These are phyloP conservation scores for Speleostelium caveatum DNA, from an alignment of 78 protist genomes.

Conservation along the genomic window DNA sequence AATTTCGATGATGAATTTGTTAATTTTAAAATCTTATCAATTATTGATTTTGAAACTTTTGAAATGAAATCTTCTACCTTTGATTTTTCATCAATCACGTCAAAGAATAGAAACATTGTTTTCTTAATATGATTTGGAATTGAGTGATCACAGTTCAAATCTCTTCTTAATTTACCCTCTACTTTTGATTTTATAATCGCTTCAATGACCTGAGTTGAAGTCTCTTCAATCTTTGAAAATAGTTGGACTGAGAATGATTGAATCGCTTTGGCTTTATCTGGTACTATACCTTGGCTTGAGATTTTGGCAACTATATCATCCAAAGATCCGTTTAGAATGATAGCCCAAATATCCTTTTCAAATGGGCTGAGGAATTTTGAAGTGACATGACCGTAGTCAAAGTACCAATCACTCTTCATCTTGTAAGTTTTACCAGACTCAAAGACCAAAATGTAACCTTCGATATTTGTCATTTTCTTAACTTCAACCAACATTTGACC, in stretches of 20 bases:
- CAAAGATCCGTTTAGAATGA: conserved; percentile 15
- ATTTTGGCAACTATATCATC: conserved; percentile 46
- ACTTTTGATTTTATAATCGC: conserved; percentile 10
- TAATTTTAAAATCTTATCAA: conserved; percentile 8
- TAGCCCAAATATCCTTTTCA: conserved; percentile 54
- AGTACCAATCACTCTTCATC: conserved; percentile 53
- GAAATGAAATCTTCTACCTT: not conserved
- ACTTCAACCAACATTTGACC: not conserved
- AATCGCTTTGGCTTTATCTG: not conserved
- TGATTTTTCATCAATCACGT: conserved; percentile 17
- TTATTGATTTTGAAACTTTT: conserved; percentile 9
- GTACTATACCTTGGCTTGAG: not conserved
- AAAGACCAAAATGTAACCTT: conserved; percentile 43
- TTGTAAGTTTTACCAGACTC: conserved; percentile 39
- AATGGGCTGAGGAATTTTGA: not conserved
- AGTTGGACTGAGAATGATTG: conserved; percentile 22
- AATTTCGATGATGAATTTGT: conserved; percentile 11
- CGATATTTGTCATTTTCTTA: not conserved
- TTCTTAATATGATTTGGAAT: conserved; percentile 4
- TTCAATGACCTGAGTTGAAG: not conserved
- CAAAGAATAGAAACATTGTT: conserved; percentile 20
- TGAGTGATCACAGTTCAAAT: not conserved
- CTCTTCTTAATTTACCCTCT: conserved; percentile 18
- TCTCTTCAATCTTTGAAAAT: conserved; percentile 4
- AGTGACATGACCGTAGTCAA: not conserved